phyloP scores from a whole-genome alignment of 495 filamentous ascomycete genomes.

The Penicillium ucsense region DNA sequence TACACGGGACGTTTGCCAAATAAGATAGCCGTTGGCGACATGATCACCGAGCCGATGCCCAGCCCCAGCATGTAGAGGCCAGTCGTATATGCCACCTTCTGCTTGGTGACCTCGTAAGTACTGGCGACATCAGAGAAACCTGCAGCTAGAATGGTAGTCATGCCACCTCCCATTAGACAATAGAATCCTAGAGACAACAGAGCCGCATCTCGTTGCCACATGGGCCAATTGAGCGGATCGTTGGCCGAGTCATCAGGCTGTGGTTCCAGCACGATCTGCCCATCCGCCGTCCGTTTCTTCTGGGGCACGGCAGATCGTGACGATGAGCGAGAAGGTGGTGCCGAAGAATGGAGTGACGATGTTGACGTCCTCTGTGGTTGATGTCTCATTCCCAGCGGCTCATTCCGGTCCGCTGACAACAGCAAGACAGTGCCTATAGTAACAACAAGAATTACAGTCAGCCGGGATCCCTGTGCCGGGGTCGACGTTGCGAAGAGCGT shows the following conservation, averaged over 20 bases:
- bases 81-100: conserved; percentile 78
- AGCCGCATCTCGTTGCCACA: conserved; percentile 72
- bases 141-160: conserved; percentile 84
- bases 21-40: conserved; percentile 84
- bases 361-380: conserved; percentile 64
- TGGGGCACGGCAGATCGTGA: conserved; percentile 30
- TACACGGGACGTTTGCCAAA: conserved; percentile 91
- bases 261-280: conserved; percentile 79
- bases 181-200: conserved; percentile 81
- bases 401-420: conserved; percentile 64
- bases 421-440: conserved; percentile 68
- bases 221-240: conserved; percentile 89
- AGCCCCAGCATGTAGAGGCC: conserved; percentile 94
- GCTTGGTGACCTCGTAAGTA: conserved; percentile 58
- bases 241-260: conserved; percentile 88
- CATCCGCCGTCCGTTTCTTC: conserved; percentile 72
- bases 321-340: conserved; percentile 33
- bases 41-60: conserved; percentile 72
- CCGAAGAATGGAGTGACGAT: conserved; percentile 60
- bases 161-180: conserved; percentile 86
- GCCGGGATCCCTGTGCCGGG: not conserved
- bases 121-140: conserved; percentile 76
- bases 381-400: conserved; percentile 71
- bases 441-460: not conserved
- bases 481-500: not conserved